phyloP scores from a whole-genome alignment of 495 filamentous ascomycete species.

The Xylona heveae region DNA sequence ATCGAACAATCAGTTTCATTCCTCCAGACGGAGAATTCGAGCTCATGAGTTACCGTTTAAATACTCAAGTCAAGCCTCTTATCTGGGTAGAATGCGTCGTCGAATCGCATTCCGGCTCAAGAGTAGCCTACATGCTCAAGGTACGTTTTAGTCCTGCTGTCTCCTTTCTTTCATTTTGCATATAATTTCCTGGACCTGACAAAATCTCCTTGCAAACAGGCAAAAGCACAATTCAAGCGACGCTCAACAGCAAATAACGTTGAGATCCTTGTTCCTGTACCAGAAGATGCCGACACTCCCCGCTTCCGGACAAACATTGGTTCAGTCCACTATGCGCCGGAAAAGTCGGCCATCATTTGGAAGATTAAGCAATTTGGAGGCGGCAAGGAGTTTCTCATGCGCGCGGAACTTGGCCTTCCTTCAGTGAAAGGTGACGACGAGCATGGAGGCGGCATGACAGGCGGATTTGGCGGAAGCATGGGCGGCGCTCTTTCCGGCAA shows the following conservation, averaged over 20 bases:
- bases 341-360: conserved; percentile 96
- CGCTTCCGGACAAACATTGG: conserved; percentile 97
- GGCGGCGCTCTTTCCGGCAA: conserved; percentile 53
- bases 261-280: conserved; percentile 91
- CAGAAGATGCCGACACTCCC: conserved; percentile 90
- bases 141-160: conserved; percentile 14
- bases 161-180: no score
- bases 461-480: conserved; percentile 92
- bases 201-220: conserved; percentile 24
- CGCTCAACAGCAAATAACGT: conserved; percentile 97
- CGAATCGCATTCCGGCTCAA: conserved; percentile 77
- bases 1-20: conserved; percentile 97
- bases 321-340: conserved; percentile 93
- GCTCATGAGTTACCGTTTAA: conserved; percentile 96
- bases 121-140: conserved; percentile 98
- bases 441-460: conserved; percentile 87
- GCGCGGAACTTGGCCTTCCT: conserved; percentile 87
- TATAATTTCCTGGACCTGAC: no score
- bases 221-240: conserved; percentile 94
- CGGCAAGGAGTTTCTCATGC: conserved; percentile 97
- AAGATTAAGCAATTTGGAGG: conserved; percentile 99
- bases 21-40: conserved; percentile 98
- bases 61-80: conserved; percentile 94
- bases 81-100: conserved; percentile 99
- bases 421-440: conserved; percentile 95